Evolutionary conservation across 2,329 filamentous ascomycete species (phyloP).

Genomic region (Elsinoe ampelina): DNA sequence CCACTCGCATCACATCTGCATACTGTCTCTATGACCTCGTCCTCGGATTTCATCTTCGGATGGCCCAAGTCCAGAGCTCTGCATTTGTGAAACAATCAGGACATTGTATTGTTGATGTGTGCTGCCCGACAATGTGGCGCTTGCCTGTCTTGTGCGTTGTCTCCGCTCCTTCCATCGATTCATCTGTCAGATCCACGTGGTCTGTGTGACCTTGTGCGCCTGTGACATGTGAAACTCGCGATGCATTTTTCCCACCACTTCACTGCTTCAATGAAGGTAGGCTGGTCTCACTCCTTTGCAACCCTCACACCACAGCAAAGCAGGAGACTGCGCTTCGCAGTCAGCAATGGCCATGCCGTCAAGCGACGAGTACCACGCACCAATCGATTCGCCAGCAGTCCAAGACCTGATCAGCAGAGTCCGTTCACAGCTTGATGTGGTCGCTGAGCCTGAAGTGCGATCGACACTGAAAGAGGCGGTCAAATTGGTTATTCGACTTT

Average conservation of each 20-base stretch:
- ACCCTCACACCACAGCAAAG: neutral
- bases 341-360: neutral
- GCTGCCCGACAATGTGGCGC: neutral
- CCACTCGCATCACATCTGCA: constrained; percentile 6
- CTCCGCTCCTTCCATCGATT: neutral
- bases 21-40: neutral
- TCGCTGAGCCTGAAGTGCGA: neutral
- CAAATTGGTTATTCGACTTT: neutral
- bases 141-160: neutral
- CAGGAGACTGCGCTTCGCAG: too few relatives aligned
- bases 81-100: neutral
- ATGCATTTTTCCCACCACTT: neutral
- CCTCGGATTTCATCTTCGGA: neutral
- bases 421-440: neutral
- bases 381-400: neutral
- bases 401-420: neutral
- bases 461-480: neutral
- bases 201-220: neutral
- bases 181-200: neutral
- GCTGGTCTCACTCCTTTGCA: neutral
- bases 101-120: neutral
- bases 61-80: neutral
- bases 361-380: neutral
- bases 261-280: neutral
- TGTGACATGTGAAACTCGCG: neutral